These are phyloP conservation scores for Fusarium praegraminearum DNA, from an alignment of 2,329 filamentous ascomycete genomes.

Conservation along the genomic window DNA sequence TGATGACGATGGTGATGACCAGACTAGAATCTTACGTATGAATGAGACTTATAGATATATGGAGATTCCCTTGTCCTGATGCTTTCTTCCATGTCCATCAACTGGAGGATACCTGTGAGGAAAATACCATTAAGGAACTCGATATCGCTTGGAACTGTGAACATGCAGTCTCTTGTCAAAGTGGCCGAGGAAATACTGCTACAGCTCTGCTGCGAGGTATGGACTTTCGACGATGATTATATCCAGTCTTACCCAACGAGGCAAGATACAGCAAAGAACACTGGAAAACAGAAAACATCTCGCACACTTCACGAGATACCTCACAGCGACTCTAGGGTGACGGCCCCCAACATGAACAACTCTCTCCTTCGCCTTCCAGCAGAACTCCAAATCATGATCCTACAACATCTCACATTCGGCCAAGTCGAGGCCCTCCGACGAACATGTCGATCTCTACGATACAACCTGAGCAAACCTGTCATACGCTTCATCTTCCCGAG, in stretches of 20 bases:
- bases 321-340: accelerated
- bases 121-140: background rate
- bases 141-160: background rate
- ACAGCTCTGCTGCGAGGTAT: background rate
- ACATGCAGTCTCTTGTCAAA: background rate
- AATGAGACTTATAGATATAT: background rate
- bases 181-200: background rate
- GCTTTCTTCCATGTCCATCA: background rate
- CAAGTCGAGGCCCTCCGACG: slow-evolving; percentile 58
- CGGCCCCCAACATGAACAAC: background rate
- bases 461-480: slow-evolving; percentile 51
- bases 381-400: slow-evolving; percentile 58
- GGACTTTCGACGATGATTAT: slow-evolving; percentile 2
- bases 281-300: background rate
- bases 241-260: background rate
- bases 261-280: background rate
- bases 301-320: background rate
- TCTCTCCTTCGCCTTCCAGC: slow-evolving; percentile 54
- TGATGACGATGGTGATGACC: background rate
- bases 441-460: slow-evolving; percentile 55
- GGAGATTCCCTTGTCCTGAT: background rate
- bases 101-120: background rate
- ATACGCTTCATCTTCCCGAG: slow-evolving; percentile 54
- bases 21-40: background rate
- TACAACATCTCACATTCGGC: slow-evolving; percentile 57